A percentile compares a stretch with the other conserved stretches of the same genome.
These are phyloP conservation scores for Sherardia arvensis DNA, from an alignment of 257 asterid species.

Conservation along the genomic window DNA sequence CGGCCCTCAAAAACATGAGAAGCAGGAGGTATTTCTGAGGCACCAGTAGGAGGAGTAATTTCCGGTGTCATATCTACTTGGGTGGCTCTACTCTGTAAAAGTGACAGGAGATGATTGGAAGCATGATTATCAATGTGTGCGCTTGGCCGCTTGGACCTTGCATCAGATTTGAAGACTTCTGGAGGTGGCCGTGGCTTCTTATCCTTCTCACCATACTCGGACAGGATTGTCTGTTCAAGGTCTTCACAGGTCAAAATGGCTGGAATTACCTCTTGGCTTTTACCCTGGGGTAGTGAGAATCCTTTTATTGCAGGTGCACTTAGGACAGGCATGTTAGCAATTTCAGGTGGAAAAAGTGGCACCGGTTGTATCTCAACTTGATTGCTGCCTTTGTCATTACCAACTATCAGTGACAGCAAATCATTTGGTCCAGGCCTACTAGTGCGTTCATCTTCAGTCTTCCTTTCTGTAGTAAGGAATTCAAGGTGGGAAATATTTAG, in stretches of 20 bases:
- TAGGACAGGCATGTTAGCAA: slow-evolving; percentile 19
- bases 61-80: slow-evolving; percentile 13
- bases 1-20: slow-evolving; percentile 23
- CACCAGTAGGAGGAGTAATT: slow-evolving; percentile 18
- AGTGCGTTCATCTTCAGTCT: slow-evolving; percentile 30
- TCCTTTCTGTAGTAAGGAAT: slow-evolving; percentile 39
- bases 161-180: slow-evolving; percentile 19
- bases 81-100: slow-evolving; percentile 54
- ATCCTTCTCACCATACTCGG: slow-evolving; percentile 45
- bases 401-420: slow-evolving; percentile 61
- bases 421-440: slow-evolving; percentile 45
- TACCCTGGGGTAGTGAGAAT: slow-evolving; percentile 22
- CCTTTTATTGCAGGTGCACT: slow-evolving; percentile 32
- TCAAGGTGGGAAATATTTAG: not conserved
- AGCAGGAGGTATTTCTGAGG: slow-evolving; percentile 20
- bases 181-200: slow-evolving; percentile 22
- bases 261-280: slow-evolving; percentile 37
- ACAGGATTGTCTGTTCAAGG: slow-evolving; percentile 78
- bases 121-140: slow-evolving; percentile 42
- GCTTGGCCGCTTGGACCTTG: slow-evolving; percentile 29
- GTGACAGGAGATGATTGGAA: slow-evolving; percentile 69
- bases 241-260: slow-evolving; percentile 79
- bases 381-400: slow-evolving; percentile 53
- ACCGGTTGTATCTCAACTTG: slow-evolving; percentile 27
- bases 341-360: slow-evolving; percentile 22